phyloP scores from a whole-genome alignment of 768 basidiomycete species.

The Russula lepida region DNA sequence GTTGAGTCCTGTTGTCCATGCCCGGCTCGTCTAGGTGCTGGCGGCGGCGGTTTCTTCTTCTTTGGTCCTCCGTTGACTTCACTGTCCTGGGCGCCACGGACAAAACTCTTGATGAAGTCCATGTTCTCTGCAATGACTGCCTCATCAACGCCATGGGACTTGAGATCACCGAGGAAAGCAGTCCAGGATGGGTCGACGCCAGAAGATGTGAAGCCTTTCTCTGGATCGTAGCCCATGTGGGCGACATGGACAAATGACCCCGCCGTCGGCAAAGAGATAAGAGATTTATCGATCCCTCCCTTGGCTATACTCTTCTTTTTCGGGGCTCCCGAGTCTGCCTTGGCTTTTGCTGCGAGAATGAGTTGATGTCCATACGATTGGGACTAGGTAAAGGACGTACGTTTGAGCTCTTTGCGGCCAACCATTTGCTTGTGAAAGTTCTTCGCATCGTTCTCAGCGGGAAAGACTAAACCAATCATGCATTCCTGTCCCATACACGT shows the following conservation, averaged over 20 bases:
- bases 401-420: conserved; percentile 49
- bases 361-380: background rate
- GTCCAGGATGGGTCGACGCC: conserved; percentile 91
- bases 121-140: conserved; percentile 69
- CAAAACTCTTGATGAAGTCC: conserved; percentile 83
- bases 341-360: conserved; percentile 31
- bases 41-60: conserved; percentile 30
- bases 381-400: conserved; percentile 11
- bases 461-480: conserved; percentile 87
- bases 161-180: conserved; percentile 57
- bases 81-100: conserved; percentile 42
- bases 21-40: conserved; percentile 30
- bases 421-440: conserved; percentile 80
- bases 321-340: conserved; percentile 35
- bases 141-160: conserved; percentile 53
- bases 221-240: conserved; percentile 89
- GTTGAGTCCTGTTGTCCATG: conserved; percentile 26
- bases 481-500: conserved; percentile 48
- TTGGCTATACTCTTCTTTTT: conserved; percentile 53
- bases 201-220: conserved; percentile 76
- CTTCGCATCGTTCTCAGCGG: conserved; percentile 78
- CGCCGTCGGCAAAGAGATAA: conserved; percentile 75
- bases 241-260: conserved; percentile 85
- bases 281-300: conserved; percentile 83
- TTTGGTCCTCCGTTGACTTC: conserved; percentile 18